Evolutionary conservation across 305 asterid species (phyloP).

Genomic region (Solanum hybrid): DNA sequence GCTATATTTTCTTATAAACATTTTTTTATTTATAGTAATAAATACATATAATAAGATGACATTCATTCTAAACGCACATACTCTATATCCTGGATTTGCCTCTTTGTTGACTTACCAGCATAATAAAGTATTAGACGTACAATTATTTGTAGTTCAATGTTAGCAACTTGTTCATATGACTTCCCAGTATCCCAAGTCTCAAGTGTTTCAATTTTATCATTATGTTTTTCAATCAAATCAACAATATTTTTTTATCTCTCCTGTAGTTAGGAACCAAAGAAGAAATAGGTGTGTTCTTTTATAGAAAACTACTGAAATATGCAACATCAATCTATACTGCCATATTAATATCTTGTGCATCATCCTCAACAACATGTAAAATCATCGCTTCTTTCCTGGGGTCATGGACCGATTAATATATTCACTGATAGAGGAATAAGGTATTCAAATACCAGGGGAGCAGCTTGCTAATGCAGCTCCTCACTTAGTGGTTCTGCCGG

Average conservation of each 20-base stretch:
- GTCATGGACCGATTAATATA: neutral
- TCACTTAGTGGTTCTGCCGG: neutral
- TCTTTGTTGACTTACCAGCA: too few relatives aligned
- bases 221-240: neutral
- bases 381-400: neutral
- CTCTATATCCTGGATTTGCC: too few relatives aligned
- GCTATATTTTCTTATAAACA: too few relatives aligned
- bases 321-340: neutral
- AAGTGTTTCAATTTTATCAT: neutral
- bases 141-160: neutral
- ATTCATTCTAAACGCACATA: too few relatives aligned
- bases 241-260: neutral
- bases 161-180: neutral
- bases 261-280: neutral
- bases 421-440: neutral
- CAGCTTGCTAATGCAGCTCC: neutral
- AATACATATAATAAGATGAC: too few relatives aligned
- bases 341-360: neutral
- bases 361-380: neutral
- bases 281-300: neutral
- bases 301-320: too few relatives aligned
- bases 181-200: neutral
- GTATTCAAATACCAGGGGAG: neutral
- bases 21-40: too few relatives aligned
- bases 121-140: neutral